Percentiles rank a stretch among this genome's conserved stretches.
phyloP scores from a whole-genome alignment of 2,329 filamentous ascomycete genomes.

The Aspergillus japonicus region DNA sequence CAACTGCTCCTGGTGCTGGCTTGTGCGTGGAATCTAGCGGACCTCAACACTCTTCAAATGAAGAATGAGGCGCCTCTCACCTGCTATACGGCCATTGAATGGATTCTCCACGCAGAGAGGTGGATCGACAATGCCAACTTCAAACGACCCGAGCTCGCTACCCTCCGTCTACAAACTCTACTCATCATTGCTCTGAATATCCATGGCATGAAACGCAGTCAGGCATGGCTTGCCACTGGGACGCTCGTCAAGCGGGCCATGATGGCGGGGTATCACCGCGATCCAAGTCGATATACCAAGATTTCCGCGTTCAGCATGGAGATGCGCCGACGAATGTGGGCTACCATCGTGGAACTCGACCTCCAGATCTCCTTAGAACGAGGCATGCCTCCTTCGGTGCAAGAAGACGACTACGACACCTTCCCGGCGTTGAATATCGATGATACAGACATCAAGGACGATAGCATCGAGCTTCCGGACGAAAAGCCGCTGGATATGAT shows the following conservation, averaged over 20 bases:
- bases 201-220: constrained; percentile 54
- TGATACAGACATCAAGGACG: constrained; percentile 49
- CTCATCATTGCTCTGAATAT: constrained; percentile 51
- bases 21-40: constrained; percentile 39
- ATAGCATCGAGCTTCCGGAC: constrained; percentile 30
- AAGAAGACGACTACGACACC: constrained; percentile 49
- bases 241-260: constrained; percentile 54
- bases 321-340: constrained; percentile 57
- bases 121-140: constrained; percentile 76
- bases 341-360: constrained; percentile 57
- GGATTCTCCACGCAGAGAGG: constrained; percentile 85
- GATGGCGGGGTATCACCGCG: constrained; percentile 53
- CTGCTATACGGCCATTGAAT: constrained; percentile 53
- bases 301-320: constrained; percentile 44
- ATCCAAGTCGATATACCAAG: constrained; percentile 32
- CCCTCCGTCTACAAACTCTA: constrained; percentile 54
- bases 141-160: constrained; percentile 52
- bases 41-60: constrained; percentile 27
- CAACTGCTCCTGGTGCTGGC: constrained; percentile 41
- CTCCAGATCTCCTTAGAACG: constrained; percentile 56
- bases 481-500: constrained; percentile 30
- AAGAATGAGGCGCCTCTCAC: constrained; percentile 29
- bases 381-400: constrained; percentile 52
- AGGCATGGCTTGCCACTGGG: constrained; percentile 53
- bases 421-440: constrained; percentile 51